Evolutionary conservation across 352 stramenopile species (phyloP), one percentile per base, ranked within the genome.

Genomic region (Globisporangium echinulatum): DNA sequence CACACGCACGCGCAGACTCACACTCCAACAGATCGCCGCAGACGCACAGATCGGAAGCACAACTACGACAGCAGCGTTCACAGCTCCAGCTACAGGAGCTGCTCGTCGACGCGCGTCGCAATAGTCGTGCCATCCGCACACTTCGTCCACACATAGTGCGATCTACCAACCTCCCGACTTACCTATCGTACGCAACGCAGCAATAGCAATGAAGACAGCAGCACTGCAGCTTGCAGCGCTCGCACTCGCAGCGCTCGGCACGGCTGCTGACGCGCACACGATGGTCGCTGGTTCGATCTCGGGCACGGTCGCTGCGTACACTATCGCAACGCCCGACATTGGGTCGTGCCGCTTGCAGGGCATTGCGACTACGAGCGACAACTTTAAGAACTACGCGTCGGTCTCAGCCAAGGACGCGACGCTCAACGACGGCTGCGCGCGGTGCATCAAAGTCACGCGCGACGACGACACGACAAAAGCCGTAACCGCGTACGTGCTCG

Each of bases 311-410:
- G 74, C 70, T n/a, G 53, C 71, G 36, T 88, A 88, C 66, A 75
- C 70, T 53, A 85, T 92, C 63, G 66, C 69, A 58, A 69, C 79
- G 56, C 69, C 82, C 25, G 72, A 78, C 61, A 81, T 75, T 60
- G 85, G 80, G 56, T 77, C 75, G 43, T 94, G 85, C 60, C 82
- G 81, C 11, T 72, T 94, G 51, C 79, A 88, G 64, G 77, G 80
- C 67, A 73, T 92, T 52, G 60, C 68, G 8, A 47, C 54, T 4
- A 61, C 59, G 53, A 88, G 74, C 55, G 80, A 84, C 59, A 91
- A 89, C 58, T 88, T 87, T 67, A 90, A 90, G 67, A 69, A 77
- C 58, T 94, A 90, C 68, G 85, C 81, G 51, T 90, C 80, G 8
- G 71, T 94, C 33, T 73, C 79, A 5, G 77, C 66, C 62, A 79